Evolutionary conservation across 257 asterid species (phyloP), one percentile per base, ranked within the genome.

Genomic region (Ehretia macrophylla): DNA sequence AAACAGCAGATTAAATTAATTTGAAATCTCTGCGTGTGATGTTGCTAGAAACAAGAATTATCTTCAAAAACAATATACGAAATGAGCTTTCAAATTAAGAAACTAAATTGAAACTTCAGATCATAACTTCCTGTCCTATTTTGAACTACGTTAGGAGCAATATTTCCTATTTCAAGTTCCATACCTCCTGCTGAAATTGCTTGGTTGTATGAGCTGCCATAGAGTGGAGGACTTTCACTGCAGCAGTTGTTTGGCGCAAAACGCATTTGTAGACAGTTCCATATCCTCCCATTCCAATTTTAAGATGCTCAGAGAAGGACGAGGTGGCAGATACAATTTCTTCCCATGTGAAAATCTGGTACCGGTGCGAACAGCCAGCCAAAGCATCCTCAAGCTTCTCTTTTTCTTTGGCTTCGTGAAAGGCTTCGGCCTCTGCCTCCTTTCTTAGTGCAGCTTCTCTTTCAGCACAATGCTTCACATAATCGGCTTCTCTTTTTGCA

Each of bases 101-200:
- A 2, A 10, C 5, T 14, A 14, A 42, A 10, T 42, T 42, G 47
- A 42, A 42, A 42, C 47, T 42, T 42, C 47, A 10, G 12, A 42
- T 42, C 8, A 42, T 10, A 42, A 42, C 16, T 42, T 42, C 12
- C 3, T 14, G 14, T 42, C 8, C 2, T 2, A 42, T 27, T 27
- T 27, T 27, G 47, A 42, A 10, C 14, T 42, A 42, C 8, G 16
- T 42, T 42, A 42, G 6, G 35, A 27, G 35, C 3, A 27, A 27
- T 27, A 27, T 27, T 27, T 12, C 14, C 3, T 20, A 5, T 12
- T 10, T 19, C 35, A 51, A 51, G 11, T 73, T 21, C 17, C 63
- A 55, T 83, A 91, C 98, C 94, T 91, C 98, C 65, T 84, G 95
- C 61, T 75, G 84, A 85, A 85, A 91, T 62, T 85, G 95, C 81